Percentiles rank a stretch among this genome's conserved stretches.
Evolutionary conservation across 208 protist species (phyloP).

Genomic region (Leishmania amazonensis): DNA sequence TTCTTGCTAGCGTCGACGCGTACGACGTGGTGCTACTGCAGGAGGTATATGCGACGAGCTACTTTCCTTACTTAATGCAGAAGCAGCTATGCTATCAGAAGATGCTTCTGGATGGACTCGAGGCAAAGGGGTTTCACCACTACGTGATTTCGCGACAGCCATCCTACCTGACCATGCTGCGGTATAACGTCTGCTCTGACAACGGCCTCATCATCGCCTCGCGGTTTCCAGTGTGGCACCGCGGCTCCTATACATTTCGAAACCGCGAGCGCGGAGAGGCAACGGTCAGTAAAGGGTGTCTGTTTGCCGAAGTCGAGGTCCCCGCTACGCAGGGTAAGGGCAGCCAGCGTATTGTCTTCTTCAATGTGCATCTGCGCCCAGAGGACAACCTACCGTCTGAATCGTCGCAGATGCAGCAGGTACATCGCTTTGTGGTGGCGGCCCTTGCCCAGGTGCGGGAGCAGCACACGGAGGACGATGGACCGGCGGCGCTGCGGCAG

Average conservation of each 20-base stretch:
- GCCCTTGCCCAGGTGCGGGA: constrained; percentile 64
- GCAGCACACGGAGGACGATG: constrained; percentile 1
- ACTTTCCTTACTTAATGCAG: constrained; percentile 81
- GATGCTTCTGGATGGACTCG: constrained; percentile 70
- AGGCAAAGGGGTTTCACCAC: constrained; percentile 74
- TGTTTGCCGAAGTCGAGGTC: constrained; percentile 85
- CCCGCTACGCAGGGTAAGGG: constrained; percentile 33
- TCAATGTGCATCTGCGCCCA: constrained; percentile 85
- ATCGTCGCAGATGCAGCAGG: constrained; percentile 79
- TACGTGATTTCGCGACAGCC: constrained; percentile 87
- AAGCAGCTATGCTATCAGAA: constrained; percentile 77
- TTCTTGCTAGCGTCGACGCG: constrained; percentile 60
- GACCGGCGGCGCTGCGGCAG: not conserved
- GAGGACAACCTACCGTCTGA: constrained; percentile 57
- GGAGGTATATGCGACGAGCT: constrained; percentile 83
- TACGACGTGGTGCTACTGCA: constrained; percentile 90
- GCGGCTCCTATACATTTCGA: constrained; percentile 87
- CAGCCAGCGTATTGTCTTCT: constrained; percentile 61
- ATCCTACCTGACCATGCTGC: constrained; percentile 83
- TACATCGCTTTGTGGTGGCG: constrained; percentile 63
- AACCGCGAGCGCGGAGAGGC: constrained; percentile 42
- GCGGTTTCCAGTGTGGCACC: constrained; percentile 76
- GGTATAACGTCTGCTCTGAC: constrained; percentile 74
- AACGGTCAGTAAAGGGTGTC: constrained; percentile 66
- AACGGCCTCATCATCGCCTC: constrained; percentile 90